Evolutionary conservation across 345 rosid species (phyloP).

Genomic region (rapeseed (Brassica napus)): DNA sequence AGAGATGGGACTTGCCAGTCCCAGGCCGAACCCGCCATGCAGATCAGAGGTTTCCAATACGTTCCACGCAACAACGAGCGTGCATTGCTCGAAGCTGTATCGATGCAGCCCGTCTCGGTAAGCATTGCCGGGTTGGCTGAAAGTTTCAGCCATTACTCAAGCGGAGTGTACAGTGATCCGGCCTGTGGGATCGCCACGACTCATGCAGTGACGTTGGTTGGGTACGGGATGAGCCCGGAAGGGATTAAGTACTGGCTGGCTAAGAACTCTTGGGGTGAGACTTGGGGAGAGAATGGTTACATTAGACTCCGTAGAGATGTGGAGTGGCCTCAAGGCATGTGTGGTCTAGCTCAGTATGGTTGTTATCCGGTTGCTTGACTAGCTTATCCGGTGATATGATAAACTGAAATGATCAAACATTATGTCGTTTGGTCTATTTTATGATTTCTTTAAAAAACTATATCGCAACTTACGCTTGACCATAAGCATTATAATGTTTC

Average conservation of each 20-base stretch:
- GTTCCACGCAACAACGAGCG: slow-evolving; percentile 47
- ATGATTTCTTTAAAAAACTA: background rate
- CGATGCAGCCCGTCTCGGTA: slow-evolving; percentile 58
- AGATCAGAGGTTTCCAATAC: slow-evolving; percentile 42
- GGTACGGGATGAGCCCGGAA: slow-evolving; percentile 46
- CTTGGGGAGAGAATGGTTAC: slow-evolving; percentile 60
- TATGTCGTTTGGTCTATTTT: background rate
- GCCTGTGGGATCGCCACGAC: slow-evolving; percentile 39
- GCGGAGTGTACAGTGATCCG: slow-evolving; percentile 45
- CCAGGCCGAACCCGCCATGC: slow-evolving; percentile 25
- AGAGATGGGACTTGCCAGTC: slow-evolving; percentile 41
- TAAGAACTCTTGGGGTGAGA: slow-evolving; percentile 65
- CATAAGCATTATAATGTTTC: background rate
- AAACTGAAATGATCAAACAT: background rate
- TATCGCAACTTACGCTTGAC: too few species aligned
- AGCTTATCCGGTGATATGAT: background rate
- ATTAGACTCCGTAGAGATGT: slow-evolving; percentile 49
- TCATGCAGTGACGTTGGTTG: slow-evolving; percentile 56
- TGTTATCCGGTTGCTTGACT: slow-evolving; percentile 40
- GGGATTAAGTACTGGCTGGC: slow-evolving; percentile 52
- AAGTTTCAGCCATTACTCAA: slow-evolving; percentile 40
- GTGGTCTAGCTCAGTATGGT: slow-evolving; percentile 49
- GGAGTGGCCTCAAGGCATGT: slow-evolving; percentile 47
- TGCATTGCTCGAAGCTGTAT: slow-evolving; percentile 51
- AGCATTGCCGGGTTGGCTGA: slow-evolving; percentile 34